Evolutionary conservation across 2,329 filamentous ascomycete genomes (phyloP).

Genomic region (Trichoderma brevicompactum): DNA sequence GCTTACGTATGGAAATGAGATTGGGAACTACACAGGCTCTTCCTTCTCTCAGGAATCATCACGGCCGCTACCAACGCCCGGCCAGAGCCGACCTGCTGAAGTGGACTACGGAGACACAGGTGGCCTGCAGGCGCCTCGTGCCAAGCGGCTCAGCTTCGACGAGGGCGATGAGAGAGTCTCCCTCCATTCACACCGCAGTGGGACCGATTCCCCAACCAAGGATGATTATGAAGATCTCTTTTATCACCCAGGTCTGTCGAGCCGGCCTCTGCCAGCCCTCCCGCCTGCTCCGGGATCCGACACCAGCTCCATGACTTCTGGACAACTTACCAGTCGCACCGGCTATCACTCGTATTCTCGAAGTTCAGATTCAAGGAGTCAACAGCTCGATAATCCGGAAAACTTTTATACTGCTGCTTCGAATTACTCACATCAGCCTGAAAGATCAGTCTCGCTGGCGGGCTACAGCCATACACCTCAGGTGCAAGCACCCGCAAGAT

Average conservation of each 20-base stretch:
- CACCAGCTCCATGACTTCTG: slow-evolving; percentile 56
- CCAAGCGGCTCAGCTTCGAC: slow-evolving; percentile 82
- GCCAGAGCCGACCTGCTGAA: slow-evolving; percentile 55
- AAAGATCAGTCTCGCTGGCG: slow-evolving; percentile 80
- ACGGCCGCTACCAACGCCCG: slow-evolving; percentile 55
- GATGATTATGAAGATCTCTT: slow-evolving; percentile 88
- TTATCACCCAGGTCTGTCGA: slow-evolving; percentile 81
- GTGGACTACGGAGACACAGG: slow-evolving; percentile 92
- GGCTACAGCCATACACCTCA: slow-evolving; percentile 81
- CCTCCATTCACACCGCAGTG: slow-evolving; percentile 59
- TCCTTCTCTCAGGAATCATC: slow-evolving; percentile 49
- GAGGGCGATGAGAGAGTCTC: slow-evolving; percentile 81
- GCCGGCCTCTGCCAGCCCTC: slow-evolving; percentile 66
- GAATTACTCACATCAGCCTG: slow-evolving; percentile 52
- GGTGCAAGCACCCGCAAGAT: slow-evolving; percentile 81
- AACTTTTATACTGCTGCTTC: slow-evolving; percentile 50
- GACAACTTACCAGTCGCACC: slow-evolving; percentile 48
- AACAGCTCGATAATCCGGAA: slow-evolving; percentile 52
- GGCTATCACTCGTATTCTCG: slow-evolving; percentile 56
- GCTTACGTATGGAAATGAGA: slow-evolving; percentile 55
- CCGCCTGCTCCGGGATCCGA: slow-evolving; percentile 67
- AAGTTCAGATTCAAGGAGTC: slow-evolving; percentile 50
- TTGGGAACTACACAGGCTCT: slow-evolving; percentile 46
- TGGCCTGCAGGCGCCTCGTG: slow-evolving; percentile 76
- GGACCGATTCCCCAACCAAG: slow-evolving; percentile 67